Evolutionary conservation across 2,329 filamentous ascomycete species (phyloP).

Genomic region (Aspergillus versicolor): DNA sequence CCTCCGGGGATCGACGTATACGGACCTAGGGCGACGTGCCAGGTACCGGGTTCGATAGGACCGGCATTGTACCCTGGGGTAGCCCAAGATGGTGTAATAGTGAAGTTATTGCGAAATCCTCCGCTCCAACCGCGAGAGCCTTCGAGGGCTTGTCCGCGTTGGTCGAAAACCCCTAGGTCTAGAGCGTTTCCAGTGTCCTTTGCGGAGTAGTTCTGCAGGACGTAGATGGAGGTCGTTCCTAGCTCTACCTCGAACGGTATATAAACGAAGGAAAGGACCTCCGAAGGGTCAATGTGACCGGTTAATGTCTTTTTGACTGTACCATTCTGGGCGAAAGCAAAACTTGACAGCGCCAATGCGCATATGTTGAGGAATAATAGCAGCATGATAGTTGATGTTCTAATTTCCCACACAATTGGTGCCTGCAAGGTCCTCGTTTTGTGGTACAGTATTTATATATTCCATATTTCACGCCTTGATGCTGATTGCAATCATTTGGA

Average conservation of each 20-base stretch:
- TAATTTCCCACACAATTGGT: not conserved
- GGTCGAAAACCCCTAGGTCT: not conserved
- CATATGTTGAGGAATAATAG: not conserved
- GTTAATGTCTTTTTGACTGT: conserved; percentile 16
- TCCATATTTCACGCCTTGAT: not conserved
- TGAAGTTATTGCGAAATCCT: not conserved
- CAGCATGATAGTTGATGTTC: not conserved
- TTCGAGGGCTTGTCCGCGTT: not conserved
- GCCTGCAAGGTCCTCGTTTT: not conserved
- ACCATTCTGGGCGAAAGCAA: not conserved
- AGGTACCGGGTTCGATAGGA: not conserved
- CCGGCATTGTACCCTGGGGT: not conserved
- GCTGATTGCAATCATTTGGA: not conserved
- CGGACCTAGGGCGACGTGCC: not conserved
- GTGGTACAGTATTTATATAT: not conserved
- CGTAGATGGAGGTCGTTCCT: not conserved
- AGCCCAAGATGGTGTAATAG: not conserved
- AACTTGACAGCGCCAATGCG: not conserved
- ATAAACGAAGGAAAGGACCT: conserved; percentile 24
- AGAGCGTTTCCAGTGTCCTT: not conserved
- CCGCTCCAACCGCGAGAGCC: not conserved
- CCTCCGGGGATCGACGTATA: not conserved
- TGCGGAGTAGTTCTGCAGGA: not conserved
- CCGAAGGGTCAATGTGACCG: conserved; percentile 9
- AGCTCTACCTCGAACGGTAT: not conserved